Conservation (phyloP, 352 stramenopile species). For the Phytopythium boreale region DNA sequence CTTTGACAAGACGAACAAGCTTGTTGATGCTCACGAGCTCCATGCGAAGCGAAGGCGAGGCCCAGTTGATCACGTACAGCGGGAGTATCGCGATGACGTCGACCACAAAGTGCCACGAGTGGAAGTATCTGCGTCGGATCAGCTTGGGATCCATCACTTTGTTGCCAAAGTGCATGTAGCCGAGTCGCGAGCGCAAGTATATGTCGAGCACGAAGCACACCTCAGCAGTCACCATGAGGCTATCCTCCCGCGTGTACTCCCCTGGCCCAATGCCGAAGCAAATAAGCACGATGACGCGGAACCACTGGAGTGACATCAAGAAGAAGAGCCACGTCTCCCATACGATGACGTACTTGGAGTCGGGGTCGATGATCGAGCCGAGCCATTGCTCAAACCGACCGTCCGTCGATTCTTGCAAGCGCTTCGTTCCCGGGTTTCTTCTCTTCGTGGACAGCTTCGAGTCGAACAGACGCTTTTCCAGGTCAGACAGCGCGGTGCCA, state of each 20-base stretch:
- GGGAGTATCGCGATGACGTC: constrained; percentile 39
- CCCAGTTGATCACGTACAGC: constrained; percentile 44
- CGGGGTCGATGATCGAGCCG: constrained; percentile 24
- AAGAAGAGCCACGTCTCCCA: constrained; percentile 32
- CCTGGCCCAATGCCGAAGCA: constrained; percentile 22
- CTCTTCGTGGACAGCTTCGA: constrained; percentile 32
- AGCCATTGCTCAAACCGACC: not conserved
- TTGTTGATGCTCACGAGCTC: constrained; percentile 63
- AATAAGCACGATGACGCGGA: constrained; percentile 36
- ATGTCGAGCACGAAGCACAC: constrained; percentile 40
- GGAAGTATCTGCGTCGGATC: constrained; percentile 35
- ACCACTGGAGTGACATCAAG: constrained; percentile 31
- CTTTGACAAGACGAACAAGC: constrained; percentile 35
- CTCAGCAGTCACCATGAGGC: constrained; percentile 28
- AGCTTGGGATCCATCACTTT: constrained; percentile 46
- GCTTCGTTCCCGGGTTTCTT: not conserved
- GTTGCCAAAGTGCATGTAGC: constrained; percentile 55
- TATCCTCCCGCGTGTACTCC: constrained; percentile 8
- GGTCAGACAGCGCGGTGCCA: constrained; percentile 28
- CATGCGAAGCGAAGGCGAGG: constrained; percentile 13
- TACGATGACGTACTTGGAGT: constrained; percentile 19
- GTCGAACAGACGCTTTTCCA: constrained; percentile 37
- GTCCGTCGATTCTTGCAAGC: not conserved
- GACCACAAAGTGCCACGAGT: constrained; percentile 33
- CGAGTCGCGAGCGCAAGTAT: constrained; percentile 36